Base-by-base conservation (phyloP, 2,329 filamentous ascomycete species). In the Aureobasidium uvarum region DNA sequence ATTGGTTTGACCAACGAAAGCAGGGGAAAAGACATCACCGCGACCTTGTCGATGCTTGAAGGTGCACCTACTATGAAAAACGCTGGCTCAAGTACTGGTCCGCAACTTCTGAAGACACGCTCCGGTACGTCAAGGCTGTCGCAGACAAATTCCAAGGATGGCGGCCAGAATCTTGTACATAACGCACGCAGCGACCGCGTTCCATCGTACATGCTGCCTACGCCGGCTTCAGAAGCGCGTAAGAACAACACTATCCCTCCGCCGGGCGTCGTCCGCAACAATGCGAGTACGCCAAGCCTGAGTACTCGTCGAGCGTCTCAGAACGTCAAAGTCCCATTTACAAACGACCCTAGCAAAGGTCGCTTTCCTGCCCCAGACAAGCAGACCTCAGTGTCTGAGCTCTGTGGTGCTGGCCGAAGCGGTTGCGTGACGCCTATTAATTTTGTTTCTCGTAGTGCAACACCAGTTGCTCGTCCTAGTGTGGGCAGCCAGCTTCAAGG, bases 11-110 rank as follows among this genome's bases (percentile, higher is more conserved):
- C 20, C 11, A 3, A 3, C 4, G 58, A 41, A 5, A 41, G 23
- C 16, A 51, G 28, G n/a, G 68, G 60, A 7, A 28, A 64, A 48
- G 64, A 70, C 20, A 67, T 70, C 36, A 67, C 46, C 13, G 55
- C 54, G n/a, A 69, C 71, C 2, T 62, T 71, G 7, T 70, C 69
- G 1, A 60, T 69, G 31, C 66, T 72, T 6, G 71, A 72, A 65
- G 71, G 71, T n/a, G 68, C 66, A 16, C 62, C 68, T 23, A 48
- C 25, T 14, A 36, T 23, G 5, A 11, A 11, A 20, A 1, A 62
- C 8, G 14, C 20, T 8, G 13, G 13, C 7, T 25, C 20, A 23
- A 28, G 3, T 11, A 18, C 45, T 25, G 33, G 20, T 20, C 13
- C 58, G 16, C 39, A 51, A 14, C 3, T 33, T 11, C 3, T 39